Evolutionary conservation across 768 basidiomycete species (phyloP).

Genomic region (Phlebiopsis gigantea): DNA sequence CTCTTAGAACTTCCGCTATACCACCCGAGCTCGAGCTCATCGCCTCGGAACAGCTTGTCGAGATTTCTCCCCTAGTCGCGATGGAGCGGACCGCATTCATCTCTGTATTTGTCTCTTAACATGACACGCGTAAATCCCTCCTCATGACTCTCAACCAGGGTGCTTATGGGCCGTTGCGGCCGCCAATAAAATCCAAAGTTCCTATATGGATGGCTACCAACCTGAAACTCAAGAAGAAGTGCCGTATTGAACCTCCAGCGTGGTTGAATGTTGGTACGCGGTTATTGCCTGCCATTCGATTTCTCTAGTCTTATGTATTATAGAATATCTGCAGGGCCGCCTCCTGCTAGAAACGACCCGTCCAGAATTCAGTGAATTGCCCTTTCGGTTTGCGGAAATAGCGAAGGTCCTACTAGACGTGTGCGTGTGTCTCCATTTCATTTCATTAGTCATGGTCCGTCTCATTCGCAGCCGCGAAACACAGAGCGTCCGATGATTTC

Average conservation of each 20-base stretch:
- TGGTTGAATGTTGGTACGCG: conserved; percentile 83
- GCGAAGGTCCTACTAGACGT: conserved; percentile 90
- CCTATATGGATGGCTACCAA: conserved; percentile 96
- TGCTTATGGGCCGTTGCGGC: conserved; percentile 87
- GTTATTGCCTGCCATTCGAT: not conserved
- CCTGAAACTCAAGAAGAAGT: conserved; percentile 91
- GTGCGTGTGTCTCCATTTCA: conserved; percentile 41
- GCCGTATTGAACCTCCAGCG: conserved; percentile 82
- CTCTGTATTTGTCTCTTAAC: conserved; percentile 47
- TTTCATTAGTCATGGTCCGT: not conserved
- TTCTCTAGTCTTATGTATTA: not conserved
- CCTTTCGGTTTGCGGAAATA: conserved; percentile 86
- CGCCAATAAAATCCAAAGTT: conserved; percentile 79
- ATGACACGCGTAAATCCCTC: not conserved
- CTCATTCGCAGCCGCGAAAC: not conserved
- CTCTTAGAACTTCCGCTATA: conserved; percentile 65
- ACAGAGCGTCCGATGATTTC: conserved; percentile 87
- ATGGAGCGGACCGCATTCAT: conserved; percentile 93
- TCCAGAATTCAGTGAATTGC: conserved; percentile 71
- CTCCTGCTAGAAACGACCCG: conserved; percentile 70
- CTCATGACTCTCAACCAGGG: conserved; percentile 47
- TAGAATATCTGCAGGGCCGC: conserved; percentile 79
- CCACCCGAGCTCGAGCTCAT: conserved; percentile 87
- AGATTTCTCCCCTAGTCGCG: conserved; percentile 81
- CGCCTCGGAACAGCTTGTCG: conserved; percentile 77